Percentiles rank a stretch among this genome's conserved stretches.
Conservation (phyloP, 31 red algal genomes). For the Asparagopsis taxiformis region DNA sequence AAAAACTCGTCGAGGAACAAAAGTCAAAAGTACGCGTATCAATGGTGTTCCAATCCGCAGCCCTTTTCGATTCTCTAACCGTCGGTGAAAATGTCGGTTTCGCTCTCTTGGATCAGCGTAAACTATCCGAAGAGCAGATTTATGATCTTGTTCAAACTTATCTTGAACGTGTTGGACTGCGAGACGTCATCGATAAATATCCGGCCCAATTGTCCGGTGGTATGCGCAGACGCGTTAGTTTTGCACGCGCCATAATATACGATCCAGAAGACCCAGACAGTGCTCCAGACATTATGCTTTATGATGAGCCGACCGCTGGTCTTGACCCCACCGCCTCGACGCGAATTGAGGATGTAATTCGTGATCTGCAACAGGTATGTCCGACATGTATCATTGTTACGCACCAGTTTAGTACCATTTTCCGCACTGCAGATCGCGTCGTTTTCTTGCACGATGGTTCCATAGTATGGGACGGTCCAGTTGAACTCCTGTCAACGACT, state of each 20-base stretch:
- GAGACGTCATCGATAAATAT: conserved; percentile 51
- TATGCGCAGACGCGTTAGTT: conserved; percentile 73
- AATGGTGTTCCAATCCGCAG: conserved; percentile 85
- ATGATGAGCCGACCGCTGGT: conserved; percentile 80
- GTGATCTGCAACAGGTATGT: conserved; percentile 45
- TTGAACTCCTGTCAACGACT: conserved; percentile 54
- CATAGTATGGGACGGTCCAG: conserved; percentile 65
- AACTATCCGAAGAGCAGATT: conserved; percentile 48
- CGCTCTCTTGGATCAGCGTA: conserved; percentile 34
- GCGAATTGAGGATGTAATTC: conserved; percentile 78
- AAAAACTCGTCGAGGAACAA: conserved; percentile 17
- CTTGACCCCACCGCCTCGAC: conserved; percentile 75
- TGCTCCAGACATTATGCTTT: conserved; percentile 64
- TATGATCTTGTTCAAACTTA: conserved; percentile 48
- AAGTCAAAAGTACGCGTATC: conserved; percentile 51
- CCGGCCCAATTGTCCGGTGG: conserved; percentile 79
- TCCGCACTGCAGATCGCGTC: conserved; percentile 63
- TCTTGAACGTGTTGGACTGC: conserved; percentile 50
- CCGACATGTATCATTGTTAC: conserved; percentile 74
- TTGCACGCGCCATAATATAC: conserved; percentile 82
- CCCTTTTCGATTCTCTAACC: conserved; percentile 79
- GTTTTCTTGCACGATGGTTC: conserved; percentile 71
- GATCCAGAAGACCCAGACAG: conserved; percentile 53
- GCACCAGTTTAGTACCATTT: conserved; percentile 74
- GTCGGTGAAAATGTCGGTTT: conserved; percentile 89